phyloP scores from a whole-genome alignment of 1,284 basidiomycete genomes.

The Lentinus polychrous region DNA sequence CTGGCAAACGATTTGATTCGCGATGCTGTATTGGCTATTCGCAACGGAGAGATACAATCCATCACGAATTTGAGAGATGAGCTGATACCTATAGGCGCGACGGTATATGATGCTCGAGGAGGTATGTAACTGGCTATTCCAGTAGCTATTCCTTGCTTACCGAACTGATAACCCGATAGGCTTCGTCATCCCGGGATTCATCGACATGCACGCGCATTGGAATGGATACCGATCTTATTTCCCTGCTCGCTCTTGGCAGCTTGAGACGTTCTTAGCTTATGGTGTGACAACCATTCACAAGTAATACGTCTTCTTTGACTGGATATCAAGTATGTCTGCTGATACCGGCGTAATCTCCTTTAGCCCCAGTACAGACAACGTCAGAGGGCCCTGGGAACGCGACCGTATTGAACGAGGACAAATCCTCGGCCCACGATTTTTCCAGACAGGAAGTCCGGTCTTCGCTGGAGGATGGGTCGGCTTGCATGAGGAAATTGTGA shows the following conservation, averaged over 20 bases:
- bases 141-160: background rate
- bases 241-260: conserved; percentile 65
- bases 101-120: conserved; percentile 50
- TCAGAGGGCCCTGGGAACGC: conserved; percentile 55
- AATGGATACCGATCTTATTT: conserved; percentile 40
- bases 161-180: conserved; percentile 29
- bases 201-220: conserved; percentile 75
- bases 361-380: conserved; percentile 59
- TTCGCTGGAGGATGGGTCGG: conserved; percentile 50
- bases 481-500: conserved; percentile 56
- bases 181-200: conserved; percentile 61
- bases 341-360: background rate
- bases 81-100: conserved; percentile 37
- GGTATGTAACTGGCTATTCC: conserved; percentile 32
- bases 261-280: conserved; percentile 68
- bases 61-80: conserved; percentile 35
- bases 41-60: conserved; percentile 48
- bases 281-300: conserved; percentile 76
- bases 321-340: background rate
- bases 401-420: conserved; percentile 60
- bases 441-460: conserved; percentile 58
- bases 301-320: conserved; percentile 31
- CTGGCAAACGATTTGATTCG: conserved; percentile 37
- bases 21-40: conserved; percentile 43
- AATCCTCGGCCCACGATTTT: conserved; percentile 61